A percentile compares a stretch with the other conserved stretches of the same genome.
Evolutionary conservation across 768 basidiomycete species (phyloP).

Genomic region (Paxillus rubicundulus): DNA sequence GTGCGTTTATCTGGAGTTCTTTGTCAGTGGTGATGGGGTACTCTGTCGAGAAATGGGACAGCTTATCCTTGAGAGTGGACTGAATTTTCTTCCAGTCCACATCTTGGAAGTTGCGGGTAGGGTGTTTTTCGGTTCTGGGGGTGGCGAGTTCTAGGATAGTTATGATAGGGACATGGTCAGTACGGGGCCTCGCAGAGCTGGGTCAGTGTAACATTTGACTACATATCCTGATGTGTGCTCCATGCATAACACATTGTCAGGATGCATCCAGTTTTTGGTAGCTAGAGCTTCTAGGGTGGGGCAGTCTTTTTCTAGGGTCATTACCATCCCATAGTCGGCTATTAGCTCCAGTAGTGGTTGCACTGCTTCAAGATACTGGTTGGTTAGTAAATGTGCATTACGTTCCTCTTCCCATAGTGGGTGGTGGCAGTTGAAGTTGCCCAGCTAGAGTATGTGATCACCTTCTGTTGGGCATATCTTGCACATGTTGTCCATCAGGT

Average conservation of each 20-base stretch:
- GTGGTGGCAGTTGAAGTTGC: conserved; percentile 43
- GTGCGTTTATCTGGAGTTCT: conserved; percentile 3
- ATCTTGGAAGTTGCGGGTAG: not conserved
- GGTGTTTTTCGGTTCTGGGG: not conserved
- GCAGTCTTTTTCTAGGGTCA: not conserved
- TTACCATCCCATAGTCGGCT: conserved; percentile 5
- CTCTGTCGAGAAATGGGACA: conserved; percentile 1
- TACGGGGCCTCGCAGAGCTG: not conserved
- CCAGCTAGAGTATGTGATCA: conserved; percentile 28
- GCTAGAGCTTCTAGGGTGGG: conserved; percentile 1
- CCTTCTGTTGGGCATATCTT: not conserved
- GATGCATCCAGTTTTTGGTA: conserved; percentile 5
- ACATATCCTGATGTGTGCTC: not conserved
- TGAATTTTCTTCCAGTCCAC: conserved; percentile 1
- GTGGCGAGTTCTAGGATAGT: not conserved
- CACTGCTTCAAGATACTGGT: not conserved
- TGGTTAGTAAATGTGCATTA: conserved; percentile 15
- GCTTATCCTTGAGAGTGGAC: not conserved
- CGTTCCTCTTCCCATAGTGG: conserved; percentile 34
- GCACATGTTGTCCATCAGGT: not conserved
- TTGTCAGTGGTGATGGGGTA: not conserved
- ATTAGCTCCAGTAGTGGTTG: conserved; percentile 5
- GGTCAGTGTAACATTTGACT: not conserved
- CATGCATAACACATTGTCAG: conserved; percentile 11
- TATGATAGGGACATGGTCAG: not conserved